Conservation (phyloP, 2,329 filamentous ascomycete species). For the Scedosporium aurantiacum region DNA sequence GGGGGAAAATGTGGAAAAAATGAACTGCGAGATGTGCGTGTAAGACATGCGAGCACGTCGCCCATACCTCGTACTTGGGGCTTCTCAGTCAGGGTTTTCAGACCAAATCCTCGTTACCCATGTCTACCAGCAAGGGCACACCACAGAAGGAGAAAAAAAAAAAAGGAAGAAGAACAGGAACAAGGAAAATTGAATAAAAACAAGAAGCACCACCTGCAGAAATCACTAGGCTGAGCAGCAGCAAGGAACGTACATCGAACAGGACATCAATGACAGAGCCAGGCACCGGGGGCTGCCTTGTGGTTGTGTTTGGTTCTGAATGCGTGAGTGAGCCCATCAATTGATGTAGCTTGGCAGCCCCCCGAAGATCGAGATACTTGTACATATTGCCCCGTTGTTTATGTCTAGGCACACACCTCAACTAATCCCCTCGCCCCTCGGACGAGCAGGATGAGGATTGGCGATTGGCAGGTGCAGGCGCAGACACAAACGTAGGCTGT, state of each 20-base stretch:
- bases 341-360: background rate
- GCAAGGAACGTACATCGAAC: too few species aligned
- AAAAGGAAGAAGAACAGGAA: background rate
- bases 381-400: background rate
- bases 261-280: background rate
- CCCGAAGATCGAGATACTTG: too few species aligned
- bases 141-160: background rate
- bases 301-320: background rate
- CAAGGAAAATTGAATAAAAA: background rate
- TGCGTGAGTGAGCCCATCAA: background rate
- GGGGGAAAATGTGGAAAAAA: background rate
- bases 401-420: background rate
- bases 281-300: constrained; percentile 1
- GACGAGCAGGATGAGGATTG: background rate
- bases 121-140: background rate
- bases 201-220: background rate
- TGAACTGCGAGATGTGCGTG: background rate
- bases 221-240: background rate
- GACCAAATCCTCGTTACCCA: background rate
- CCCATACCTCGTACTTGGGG: background rate
- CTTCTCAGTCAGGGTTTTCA: constrained; percentile 1
- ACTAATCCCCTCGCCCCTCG: background rate
- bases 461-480: background rate
- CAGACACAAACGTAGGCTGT: too few species aligned
- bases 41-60: constrained; percentile 2